Evolutionary conservation across 1,139 yeast species (phyloP), one percentile per base, ranked within the genome.

Genomic region (Hansenula lynferdii): DNA sequence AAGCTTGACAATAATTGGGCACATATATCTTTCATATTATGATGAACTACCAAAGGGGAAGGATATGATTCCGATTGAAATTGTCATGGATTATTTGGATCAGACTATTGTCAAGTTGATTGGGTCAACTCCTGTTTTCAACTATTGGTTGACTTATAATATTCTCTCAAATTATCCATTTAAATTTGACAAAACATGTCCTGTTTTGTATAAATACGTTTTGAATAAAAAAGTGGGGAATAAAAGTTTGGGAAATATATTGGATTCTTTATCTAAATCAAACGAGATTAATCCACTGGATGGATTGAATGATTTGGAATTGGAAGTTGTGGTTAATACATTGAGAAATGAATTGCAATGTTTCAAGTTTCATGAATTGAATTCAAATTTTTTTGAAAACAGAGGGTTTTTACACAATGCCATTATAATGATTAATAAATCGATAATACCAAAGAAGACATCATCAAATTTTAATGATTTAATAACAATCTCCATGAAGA

Each of bases 371-470:
- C 29, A 35, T 15, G 38, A 42, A 9, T 8, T 31, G 6, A 35
- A 35, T 27, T 12, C 16, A 26, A 2, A 49, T 51, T 36, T 16
- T n/a, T 40, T 11, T 44, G 36, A 17, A 30, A 40, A 8, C 33
- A 43, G 21, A 37, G 40, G 12, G 39, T 27, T 30, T 11, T 23
- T 53, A 3, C 57, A 53, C 33, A 53, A 53, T 30, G 37, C 53
- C 1, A 47, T 53, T 19, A 53, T 53, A 18, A 53, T 53, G 54
- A 41, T 48, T 3, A 51, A 50, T 35, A 53, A 50, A 36, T 43
- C 53, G 2, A 34, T 48, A 17, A 19, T 19, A 20, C 6, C 8
- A 14, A 36, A 6, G 24, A 34, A 12, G 12, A 14, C 21, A 20
- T n/a, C 28, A 29, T 33, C 27, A 9, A 44, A 41, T 18, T 17